Evolutionary conservation across 78 protist species (phyloP).

Genomic region (Tieghemostelium lacteum): DNA sequence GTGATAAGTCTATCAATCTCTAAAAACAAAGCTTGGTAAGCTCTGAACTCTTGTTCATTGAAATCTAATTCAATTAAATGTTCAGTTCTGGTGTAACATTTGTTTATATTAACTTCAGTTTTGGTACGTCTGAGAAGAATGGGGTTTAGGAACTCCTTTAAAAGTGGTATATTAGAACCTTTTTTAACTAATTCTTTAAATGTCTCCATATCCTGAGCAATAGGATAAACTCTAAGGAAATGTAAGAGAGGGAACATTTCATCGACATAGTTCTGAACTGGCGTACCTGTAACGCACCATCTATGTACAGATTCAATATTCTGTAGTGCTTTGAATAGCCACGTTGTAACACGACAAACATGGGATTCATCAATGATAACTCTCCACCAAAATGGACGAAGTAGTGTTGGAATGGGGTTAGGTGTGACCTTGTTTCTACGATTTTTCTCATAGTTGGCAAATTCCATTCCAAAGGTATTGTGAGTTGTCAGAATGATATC

Average conservation of each 20-base stretch:
- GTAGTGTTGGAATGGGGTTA: not conserved
- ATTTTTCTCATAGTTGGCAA: not conserved
- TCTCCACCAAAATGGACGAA: constrained; percentile 55
- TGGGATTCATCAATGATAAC: constrained; percentile 68
- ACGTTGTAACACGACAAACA: constrained; percentile 2
- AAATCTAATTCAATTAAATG: constrained; percentile 4
- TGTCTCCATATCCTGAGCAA: constrained; percentile 12
- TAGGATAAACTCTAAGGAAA: constrained; percentile 26
- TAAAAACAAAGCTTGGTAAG: not conserved
- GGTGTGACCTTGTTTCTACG: not conserved
- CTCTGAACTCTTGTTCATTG: not conserved
- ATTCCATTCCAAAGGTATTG: constrained; percentile 16
- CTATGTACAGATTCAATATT: not conserved
- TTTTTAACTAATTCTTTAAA: constrained; percentile 3
- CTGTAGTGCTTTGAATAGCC: constrained; percentile 18
- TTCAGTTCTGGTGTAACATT: not conserved
- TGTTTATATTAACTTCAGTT: not conserved
- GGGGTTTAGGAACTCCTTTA: constrained; percentile 37
- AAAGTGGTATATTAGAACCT: not conserved
- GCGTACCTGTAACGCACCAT: constrained; percentile 92
- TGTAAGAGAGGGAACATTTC: constrained; percentile 81
- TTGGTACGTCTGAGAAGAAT: constrained; percentile 25
- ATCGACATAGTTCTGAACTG: constrained; percentile 81
- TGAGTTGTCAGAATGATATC: constrained; percentile 49
- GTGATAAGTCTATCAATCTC: not conserved